These are phyloP conservation scores for Phragmites australis DNA, from an alignment of 176 grass and related monocot species.

Conservation along the genomic window DNA sequence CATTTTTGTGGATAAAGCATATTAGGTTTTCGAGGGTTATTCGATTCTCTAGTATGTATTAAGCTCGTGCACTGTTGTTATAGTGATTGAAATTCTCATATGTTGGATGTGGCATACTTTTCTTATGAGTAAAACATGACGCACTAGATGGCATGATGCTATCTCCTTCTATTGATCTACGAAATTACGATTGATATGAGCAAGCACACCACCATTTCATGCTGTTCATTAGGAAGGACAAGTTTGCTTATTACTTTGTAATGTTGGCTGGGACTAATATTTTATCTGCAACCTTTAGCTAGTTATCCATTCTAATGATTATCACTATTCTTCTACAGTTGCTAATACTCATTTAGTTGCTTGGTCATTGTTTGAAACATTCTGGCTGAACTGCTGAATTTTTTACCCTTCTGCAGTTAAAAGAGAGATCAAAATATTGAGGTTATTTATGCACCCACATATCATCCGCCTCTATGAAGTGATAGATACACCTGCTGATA, in stretches of 20 bases:
- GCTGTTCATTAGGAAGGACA: background rate
- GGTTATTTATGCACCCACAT: constrained; percentile 77
- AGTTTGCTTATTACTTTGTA: background rate
- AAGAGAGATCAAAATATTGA: constrained; percentile 76
- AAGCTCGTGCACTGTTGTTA: background rate
- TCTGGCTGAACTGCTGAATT: background rate
- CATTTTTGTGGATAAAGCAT: background rate
- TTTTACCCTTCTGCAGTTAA: constrained; percentile 48
- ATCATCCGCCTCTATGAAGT: constrained; percentile 84
- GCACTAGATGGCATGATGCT: background rate
- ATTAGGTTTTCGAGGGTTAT: background rate
- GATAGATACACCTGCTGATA: constrained; percentile 60
- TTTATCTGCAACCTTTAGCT: constrained; percentile 3
- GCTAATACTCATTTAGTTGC: background rate
- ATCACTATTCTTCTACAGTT: background rate
- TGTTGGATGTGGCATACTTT: background rate
- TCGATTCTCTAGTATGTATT: background rate
- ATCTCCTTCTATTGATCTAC: background rate
- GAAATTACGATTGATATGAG: background rate
- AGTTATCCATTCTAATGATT: background rate
- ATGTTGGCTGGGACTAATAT: background rate
- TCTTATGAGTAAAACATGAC: background rate
- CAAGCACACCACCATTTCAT: background rate
- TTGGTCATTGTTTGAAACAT: background rate
- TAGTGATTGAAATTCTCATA: background rate